Conservation (phyloP, 2,329 filamentous ascomycete species). For the Penicillium sp. region DNA sequence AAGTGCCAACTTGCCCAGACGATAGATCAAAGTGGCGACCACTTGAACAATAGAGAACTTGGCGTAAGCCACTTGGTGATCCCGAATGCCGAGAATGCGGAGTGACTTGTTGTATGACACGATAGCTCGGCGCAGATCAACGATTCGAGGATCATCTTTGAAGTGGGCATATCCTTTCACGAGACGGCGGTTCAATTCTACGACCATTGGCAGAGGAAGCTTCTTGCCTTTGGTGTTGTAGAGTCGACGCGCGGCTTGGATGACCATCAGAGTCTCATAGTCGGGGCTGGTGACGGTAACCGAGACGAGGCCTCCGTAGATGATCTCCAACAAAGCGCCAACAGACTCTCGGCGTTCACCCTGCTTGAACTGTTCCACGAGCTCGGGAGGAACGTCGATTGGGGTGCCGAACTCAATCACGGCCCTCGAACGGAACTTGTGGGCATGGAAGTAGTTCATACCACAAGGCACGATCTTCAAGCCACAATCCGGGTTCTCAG, state of each 20-base stretch:
- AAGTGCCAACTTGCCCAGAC: slow-evolving; percentile 73
- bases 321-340: slow-evolving; percentile 77
- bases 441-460: slow-evolving; percentile 99
- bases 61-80: slow-evolving; percentile 93
- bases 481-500: slow-evolving; percentile 80
- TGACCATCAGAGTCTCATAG: slow-evolving; percentile 95
- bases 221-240: slow-evolving; percentile 96
- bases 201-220: slow-evolving; percentile 84
- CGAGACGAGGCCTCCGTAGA: slow-evolving; percentile 79
- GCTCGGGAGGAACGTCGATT: slow-evolving; percentile 77
- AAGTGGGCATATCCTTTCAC: slow-evolving; percentile 90
- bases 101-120: slow-evolving; percentile 85
- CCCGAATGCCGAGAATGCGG: slow-evolving; percentile 80
- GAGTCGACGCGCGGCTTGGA: slow-evolving; percentile 87
- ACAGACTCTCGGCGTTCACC: slow-evolving; percentile 86
- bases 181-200: slow-evolving; percentile 89
- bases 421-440: slow-evolving; percentile 95
- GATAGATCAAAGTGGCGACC: slow-evolving; percentile 74
- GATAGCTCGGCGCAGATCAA: slow-evolving; percentile 72
- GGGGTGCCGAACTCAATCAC: slow-evolving; percentile 94
- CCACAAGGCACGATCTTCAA: slow-evolving; percentile 94
- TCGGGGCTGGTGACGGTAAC: slow-evolving; percentile 92
- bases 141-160: slow-evolving; percentile 85
- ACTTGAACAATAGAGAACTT: slow-evolving; percentile 78
- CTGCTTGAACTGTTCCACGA: slow-evolving; percentile 81